These are phyloP conservation scores for Penicillium cinerascens DNA, from an alignment of 495 filamentous ascomycete genomes.

Conservation along the genomic window DNA sequence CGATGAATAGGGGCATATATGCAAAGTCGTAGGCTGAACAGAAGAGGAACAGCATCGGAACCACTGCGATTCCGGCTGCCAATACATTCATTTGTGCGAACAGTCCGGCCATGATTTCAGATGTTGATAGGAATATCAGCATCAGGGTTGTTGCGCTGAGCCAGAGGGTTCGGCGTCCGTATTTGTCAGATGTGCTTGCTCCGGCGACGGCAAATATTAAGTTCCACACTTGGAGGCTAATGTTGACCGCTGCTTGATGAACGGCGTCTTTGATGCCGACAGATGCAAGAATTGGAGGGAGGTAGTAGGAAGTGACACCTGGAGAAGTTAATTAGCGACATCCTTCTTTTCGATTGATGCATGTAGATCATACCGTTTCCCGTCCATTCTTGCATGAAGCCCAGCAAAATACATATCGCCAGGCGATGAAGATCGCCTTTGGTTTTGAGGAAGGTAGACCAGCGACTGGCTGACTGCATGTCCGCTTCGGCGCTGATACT, in stretches of 20 bases:
- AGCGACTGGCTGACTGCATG: constrained; percentile 13
- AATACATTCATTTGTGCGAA: constrained; percentile 45
- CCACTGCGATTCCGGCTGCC: constrained; percentile 49
- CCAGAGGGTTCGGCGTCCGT: constrained; percentile 56
- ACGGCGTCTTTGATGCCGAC: constrained; percentile 51
- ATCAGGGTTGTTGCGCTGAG: constrained; percentile 54
- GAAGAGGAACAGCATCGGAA: constrained; percentile 62
- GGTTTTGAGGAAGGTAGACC: constrained; percentile 53
- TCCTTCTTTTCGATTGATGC: no score
- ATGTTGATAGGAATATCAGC: constrained; percentile 53
- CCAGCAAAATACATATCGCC: constrained; percentile 54
- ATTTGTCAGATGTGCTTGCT: constrained; percentile 53
- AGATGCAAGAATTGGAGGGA: constrained; percentile 49
- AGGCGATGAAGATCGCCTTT: constrained; percentile 65
- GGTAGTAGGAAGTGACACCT: constrained; percentile 60
- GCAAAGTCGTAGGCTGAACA: constrained; percentile 54
- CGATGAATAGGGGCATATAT: constrained; percentile 58
- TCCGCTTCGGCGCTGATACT: constrained; percentile 47
- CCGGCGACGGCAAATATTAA: constrained; percentile 36
- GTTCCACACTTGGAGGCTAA: constrained; percentile 28
- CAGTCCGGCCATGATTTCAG: constrained; percentile 50
- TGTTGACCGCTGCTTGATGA: constrained; percentile 39
- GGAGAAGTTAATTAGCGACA: not conserved
- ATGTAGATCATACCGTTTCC: constrained; percentile 50
- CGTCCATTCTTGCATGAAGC: constrained; percentile 60